Percentiles rank a stretch among this genome's conserved stretches.
These are phyloP conservation scores for Gillenia trifoliata DNA, from an alignment of 306 rosid genomes.

Conservation along the genomic window DNA sequence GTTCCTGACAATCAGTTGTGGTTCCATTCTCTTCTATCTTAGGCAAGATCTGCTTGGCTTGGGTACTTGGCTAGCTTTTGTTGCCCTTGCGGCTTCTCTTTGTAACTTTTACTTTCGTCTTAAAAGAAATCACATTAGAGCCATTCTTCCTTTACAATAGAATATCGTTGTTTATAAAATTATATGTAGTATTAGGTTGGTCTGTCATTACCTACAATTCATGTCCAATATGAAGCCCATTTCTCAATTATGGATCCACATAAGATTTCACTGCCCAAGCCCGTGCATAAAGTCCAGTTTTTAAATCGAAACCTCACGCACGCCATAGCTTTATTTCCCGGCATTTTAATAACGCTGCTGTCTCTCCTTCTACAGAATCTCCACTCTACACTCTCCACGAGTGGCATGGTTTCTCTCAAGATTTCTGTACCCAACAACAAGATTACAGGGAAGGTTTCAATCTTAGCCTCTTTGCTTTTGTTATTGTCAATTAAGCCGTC, in stretches of 20 bases:
- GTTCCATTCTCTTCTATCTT: too few relatives aligned
- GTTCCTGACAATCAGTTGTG: too few relatives aligned
- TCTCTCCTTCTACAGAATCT: neutral
- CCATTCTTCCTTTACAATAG: too few relatives aligned
- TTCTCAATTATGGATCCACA: neutral
- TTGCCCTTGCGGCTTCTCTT: neutral
- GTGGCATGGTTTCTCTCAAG: neutral
- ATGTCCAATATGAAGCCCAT: conserved; percentile 4
- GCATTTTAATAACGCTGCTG: neutral
- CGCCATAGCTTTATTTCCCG: neutral
- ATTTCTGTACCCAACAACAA: neutral
- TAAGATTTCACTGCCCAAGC: neutral
- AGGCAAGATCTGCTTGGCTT: too few relatives aligned
- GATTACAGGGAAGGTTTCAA: neutral
- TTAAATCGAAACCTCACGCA: neutral
- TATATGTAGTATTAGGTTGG: neutral
- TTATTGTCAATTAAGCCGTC: neutral
- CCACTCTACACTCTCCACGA: too few relatives aligned
- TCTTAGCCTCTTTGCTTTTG: too few relatives aligned
- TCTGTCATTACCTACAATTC: neutral
- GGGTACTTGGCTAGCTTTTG: neutral
- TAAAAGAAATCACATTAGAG: neutral
- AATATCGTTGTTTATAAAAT: too few relatives aligned
- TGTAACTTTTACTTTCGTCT: too few relatives aligned
- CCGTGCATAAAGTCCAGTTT: neutral